phyloP scores from a whole-genome alignment of 345 rosid genomes.

The Combretum micranthum region DNA sequence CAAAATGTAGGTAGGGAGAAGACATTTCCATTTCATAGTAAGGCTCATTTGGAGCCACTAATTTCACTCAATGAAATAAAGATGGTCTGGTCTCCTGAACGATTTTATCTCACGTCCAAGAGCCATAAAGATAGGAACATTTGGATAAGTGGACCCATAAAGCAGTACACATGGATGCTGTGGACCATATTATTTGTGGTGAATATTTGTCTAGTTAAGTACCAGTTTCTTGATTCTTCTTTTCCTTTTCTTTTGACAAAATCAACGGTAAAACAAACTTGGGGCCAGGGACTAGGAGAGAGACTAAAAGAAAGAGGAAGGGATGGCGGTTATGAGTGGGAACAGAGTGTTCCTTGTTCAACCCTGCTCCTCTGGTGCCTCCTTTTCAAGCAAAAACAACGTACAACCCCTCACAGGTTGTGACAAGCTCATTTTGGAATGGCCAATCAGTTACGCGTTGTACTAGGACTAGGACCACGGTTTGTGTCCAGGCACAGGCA shows the following conservation, averaged over 20 bases:
- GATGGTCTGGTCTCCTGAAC: neutral
- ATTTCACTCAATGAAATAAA: too few relatives aligned
- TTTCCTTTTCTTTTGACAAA: too few relatives aligned
- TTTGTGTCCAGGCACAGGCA: conserved; percentile 55
- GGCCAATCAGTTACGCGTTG: neutral
- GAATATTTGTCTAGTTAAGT: neutral
- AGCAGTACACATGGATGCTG: conserved; percentile 8
- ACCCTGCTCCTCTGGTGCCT: conserved; percentile 3
- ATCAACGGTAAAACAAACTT: too few relatives aligned
- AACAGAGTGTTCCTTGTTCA: conserved; percentile 1
- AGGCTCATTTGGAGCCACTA: too few relatives aligned
- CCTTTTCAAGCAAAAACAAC: conserved; percentile 1
- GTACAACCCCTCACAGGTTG: neutral
- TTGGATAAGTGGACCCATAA: conserved; percentile 27
- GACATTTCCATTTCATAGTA: too few relatives aligned
- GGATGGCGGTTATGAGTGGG: conserved; percentile 7
- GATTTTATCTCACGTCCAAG: neutral
- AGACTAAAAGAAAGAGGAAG: neutral
- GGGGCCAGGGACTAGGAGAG: neutral
- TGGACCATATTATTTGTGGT: conserved; percentile 1
- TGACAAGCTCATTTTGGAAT: neutral
- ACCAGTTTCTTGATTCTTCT: too few relatives aligned
- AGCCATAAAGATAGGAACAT: neutral
- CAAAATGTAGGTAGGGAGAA: too few relatives aligned
- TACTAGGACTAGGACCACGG: conserved; percentile 8